Conservation (phyloP, 768 basidiomycete genomes). For the Pisolithus marmoratus region DNA sequence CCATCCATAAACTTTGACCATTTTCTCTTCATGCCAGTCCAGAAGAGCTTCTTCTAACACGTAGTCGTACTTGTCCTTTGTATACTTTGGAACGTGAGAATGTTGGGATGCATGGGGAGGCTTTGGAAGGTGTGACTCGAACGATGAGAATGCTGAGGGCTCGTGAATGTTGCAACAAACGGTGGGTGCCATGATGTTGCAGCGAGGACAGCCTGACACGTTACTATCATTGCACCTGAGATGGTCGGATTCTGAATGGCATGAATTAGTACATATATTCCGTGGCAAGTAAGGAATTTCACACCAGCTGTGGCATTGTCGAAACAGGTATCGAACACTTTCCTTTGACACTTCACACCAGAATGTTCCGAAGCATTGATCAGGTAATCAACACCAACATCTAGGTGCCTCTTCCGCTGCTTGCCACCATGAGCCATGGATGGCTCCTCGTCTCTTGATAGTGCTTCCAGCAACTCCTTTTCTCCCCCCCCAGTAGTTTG, state of each 20-base stretch:
- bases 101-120: too few species aligned
- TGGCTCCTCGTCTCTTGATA: background rate
- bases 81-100: background rate
- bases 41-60: constrained; percentile 1
- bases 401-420: constrained; percentile 5
- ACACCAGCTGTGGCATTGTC: constrained; percentile 15
- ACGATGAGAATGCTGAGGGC: constrained; percentile 4
- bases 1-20: constrained; percentile 1
- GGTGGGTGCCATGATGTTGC: constrained; percentile 1
- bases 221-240: background rate
- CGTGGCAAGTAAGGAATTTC: background rate
- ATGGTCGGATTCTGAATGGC: constrained; percentile 5
- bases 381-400: constrained; percentile 20
- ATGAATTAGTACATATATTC: background rate
- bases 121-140: background rate
- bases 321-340: constrained; percentile 15
- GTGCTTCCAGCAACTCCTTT: too few species aligned
- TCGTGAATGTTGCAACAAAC: constrained; percentile 23
- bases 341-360: constrained; percentile 10
- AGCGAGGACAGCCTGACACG: constrained; percentile 12
- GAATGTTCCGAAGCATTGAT: constrained; percentile 19
- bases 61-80: background rate
- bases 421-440: constrained; percentile 2
- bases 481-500: too few species aligned
- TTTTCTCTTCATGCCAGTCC: constrained; percentile 10